Evolutionary conservation across 495 filamentous ascomycete genomes (phyloP).

Genomic region (Xylaria nigripes): DNA sequence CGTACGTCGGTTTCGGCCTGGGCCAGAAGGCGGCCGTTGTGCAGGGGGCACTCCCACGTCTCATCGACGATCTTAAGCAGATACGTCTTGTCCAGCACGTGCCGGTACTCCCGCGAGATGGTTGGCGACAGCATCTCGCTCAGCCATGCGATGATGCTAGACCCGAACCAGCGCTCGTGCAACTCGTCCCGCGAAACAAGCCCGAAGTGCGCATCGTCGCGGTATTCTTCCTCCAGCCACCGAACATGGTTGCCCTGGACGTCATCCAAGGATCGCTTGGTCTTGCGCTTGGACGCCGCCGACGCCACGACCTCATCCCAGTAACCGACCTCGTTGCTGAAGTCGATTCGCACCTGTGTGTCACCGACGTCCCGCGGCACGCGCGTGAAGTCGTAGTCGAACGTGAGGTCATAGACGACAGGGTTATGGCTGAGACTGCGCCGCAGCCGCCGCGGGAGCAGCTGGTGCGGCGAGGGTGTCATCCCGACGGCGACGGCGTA

Average conservation of each 20-base stretch:
- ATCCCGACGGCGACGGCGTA: conserved; percentile 33
- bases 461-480: conserved; percentile 10
- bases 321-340: conserved; percentile 28
- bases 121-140: not conserved
- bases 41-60: conserved; percentile 3
- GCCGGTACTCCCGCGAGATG: conserved; percentile 9
- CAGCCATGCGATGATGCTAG: conserved; percentile 10
- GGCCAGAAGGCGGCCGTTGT: conserved; percentile 8
- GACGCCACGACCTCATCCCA: conserved; percentile 27
- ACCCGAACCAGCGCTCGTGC: conserved; percentile 21
- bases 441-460: not conserved
- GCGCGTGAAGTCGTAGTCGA: conserved; percentile 29
- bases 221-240: conserved; percentile 32
- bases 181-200: conserved; percentile 15
- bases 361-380: conserved; percentile 26
- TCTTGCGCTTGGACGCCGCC: conserved; percentile 10
- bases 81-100: conserved; percentile 9
- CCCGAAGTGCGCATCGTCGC: conserved; percentile 24
- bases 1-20: conserved; percentile 17
- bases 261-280: conserved; percentile 20
- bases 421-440: not conserved
- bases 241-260: conserved; percentile 19
- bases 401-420: conserved; percentile 25
- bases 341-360: conserved; percentile 30
- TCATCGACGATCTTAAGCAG: conserved; percentile 16